Evolutionary conservation across 768 basidiomycete species (phyloP).

Genomic region (Rhizopogon salebrosus): DNA sequence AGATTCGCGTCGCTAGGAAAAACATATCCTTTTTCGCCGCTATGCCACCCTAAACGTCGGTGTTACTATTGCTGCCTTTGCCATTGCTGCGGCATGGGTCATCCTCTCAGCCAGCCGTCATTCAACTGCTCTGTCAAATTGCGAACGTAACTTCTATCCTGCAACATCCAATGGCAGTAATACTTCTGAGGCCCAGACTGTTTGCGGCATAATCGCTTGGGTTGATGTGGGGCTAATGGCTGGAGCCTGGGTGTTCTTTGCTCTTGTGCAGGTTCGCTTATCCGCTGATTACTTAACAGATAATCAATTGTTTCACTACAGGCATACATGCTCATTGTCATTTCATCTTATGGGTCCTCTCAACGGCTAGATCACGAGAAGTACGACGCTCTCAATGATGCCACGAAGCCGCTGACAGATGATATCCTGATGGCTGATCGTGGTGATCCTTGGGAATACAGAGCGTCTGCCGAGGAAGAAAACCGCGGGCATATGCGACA

Average conservation of each 20-base stretch:
- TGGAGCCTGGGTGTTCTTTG: conserved; percentile 77
- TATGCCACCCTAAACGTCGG: conserved; percentile 66
- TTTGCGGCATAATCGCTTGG: conserved; percentile 92
- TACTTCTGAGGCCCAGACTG: conserved; percentile 52
- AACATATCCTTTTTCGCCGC: conserved; percentile 54
- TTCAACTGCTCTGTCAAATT: conserved; percentile 60
- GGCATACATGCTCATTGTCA: conserved; percentile 44
- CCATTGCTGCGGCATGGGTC: conserved; percentile 76
- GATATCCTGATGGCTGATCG: conserved; percentile 65
- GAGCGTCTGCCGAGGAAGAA: conserved; percentile 41
- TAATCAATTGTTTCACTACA: conserved; percentile 20
- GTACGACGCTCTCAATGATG: conserved; percentile 69
- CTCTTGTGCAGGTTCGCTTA: conserved; percentile 62
- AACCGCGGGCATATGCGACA: conserved; percentile 44
- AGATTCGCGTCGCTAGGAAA: conserved; percentile 46
- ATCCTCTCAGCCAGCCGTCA: conserved; percentile 78
- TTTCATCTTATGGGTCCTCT: conserved; percentile 60
- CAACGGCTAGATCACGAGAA: conserved; percentile 80
- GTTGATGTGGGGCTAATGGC: conserved; percentile 90
- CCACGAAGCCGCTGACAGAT: conserved; percentile 44
- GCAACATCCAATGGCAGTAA: conserved; percentile 26
- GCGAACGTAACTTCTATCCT: conserved; percentile 55
- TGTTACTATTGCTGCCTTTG: conserved; percentile 55
- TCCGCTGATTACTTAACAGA: background rate
- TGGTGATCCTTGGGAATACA: conserved; percentile 65